A percentile compares a stretch with the other conserved stretches of the same genome.
Conservation (phyloP, 2,329 filamentous ascomycete species). For the Pyricularia sp. region DNA sequence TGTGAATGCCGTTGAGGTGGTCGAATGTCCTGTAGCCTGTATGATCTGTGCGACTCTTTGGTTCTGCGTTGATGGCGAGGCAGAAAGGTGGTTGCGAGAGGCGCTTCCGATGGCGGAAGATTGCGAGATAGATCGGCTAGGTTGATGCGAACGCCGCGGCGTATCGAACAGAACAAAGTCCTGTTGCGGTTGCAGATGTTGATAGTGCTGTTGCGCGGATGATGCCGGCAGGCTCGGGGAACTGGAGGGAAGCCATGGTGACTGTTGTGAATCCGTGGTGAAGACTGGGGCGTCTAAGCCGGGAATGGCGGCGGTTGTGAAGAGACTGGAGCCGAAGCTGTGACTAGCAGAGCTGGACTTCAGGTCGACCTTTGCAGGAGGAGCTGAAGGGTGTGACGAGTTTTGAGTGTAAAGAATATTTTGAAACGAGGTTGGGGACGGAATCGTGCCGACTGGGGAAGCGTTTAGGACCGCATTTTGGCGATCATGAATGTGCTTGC, state of each 20-base stretch:
- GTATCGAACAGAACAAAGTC: conserved; percentile 74
- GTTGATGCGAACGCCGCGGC: conserved; percentile 32
- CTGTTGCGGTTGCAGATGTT: conserved; percentile 38
- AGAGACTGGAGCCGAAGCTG: conserved; percentile 49
- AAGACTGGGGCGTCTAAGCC: conserved; percentile 62
- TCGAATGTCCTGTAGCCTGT: conserved; percentile 45
- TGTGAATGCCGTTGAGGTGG: conserved; percentile 42
- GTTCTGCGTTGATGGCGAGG: conserved; percentile 39
- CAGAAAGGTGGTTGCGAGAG: conserved; percentile 39
- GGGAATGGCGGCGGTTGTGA: conserved; percentile 49
- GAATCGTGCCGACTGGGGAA: conserved; percentile 42
- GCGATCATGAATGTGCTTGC: conserved; percentile 22
- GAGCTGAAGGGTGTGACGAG: conserved; percentile 33
- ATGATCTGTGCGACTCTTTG: conserved; percentile 51
- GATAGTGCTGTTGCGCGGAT: conserved; percentile 46
- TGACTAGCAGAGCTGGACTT: conserved; percentile 54
- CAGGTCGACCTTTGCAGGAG: conserved; percentile 52
- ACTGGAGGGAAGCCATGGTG: conserved; percentile 73
- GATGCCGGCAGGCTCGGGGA: conserved; percentile 53
- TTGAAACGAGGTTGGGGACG: conserved; percentile 29
- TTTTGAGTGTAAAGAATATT: conserved; percentile 35
- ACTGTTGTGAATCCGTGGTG: conserved; percentile 69
- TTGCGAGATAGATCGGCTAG: conserved; percentile 30
- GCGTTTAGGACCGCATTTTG: conserved; percentile 51
- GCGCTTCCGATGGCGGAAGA: conserved; percentile 28